phyloP scores from a whole-genome alignment of 148 eudicot species.

The Persicaria tinctoria region DNA sequence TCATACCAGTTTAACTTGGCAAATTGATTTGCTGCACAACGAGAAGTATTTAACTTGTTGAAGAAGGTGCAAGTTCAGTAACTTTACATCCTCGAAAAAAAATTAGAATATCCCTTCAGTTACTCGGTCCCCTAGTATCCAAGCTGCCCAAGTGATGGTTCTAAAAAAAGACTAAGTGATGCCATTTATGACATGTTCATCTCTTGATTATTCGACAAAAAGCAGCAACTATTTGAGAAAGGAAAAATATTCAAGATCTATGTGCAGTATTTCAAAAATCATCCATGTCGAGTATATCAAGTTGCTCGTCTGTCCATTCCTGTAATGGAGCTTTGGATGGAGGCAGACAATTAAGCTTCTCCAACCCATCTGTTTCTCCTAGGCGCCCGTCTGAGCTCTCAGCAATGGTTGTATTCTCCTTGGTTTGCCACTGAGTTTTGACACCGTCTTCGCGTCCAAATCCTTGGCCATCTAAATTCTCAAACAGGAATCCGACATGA shows the following conservation, averaged over 20 bases:
- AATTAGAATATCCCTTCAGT: neutral
- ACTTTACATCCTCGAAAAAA: neutral
- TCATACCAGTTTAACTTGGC: too few species aligned
- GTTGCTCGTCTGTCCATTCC: slow-evolving; percentile 12
- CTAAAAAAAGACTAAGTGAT: neutral
- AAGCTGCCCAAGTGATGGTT: neutral
- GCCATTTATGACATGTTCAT: neutral
- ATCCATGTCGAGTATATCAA: slow-evolving; percentile 14
- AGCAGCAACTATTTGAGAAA: neutral
- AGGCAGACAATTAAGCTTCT: neutral
- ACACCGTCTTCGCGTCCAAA: neutral
- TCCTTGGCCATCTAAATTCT: neutral
- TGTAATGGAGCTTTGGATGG: slow-evolving; percentile 8
- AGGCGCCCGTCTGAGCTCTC: neutral
- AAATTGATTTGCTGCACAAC: neutral
- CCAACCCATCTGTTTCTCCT: neutral
- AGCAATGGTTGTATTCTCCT: neutral
- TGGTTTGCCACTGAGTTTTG: neutral
- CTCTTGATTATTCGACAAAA: neutral
- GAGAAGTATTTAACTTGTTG: neutral
- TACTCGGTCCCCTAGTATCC: neutral
- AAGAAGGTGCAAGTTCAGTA: neutral
- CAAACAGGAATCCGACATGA: neutral
- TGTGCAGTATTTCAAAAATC: neutral
- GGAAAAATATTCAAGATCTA: neutral